phyloP scores from a whole-genome alignment of 2,329 filamentous ascomycete genomes.

The Didymella arachidicola region DNA sequence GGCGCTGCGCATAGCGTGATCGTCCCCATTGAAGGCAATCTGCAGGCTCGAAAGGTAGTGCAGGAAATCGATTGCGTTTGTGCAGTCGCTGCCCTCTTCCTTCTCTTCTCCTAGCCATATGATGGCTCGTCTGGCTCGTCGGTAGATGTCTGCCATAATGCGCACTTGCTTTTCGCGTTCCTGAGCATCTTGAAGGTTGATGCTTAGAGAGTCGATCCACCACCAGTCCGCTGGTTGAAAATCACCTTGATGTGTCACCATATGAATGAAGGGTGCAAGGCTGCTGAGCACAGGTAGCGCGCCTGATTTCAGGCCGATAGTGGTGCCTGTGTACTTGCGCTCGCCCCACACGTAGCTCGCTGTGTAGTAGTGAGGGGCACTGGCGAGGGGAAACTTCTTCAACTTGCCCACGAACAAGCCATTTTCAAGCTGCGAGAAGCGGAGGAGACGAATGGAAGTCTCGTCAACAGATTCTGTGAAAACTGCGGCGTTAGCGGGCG shows the following conservation, averaged over 20 bases:
- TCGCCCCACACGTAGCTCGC: slow-evolving; percentile 43
- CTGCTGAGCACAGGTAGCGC: slow-evolving; percentile 31
- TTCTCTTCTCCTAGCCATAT: slow-evolving; percentile 51
- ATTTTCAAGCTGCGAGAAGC: slow-evolving; percentile 24
- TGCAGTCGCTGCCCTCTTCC: slow-evolving; percentile 49
- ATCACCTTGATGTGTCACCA: slow-evolving; percentile 33
- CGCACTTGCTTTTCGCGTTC: slow-evolving; percentile 42
- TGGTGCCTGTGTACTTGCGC: slow-evolving; percentile 20
- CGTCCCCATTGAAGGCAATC: slow-evolving; percentile 28
- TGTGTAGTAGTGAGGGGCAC: slow-evolving; percentile 39
- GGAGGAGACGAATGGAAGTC: slow-evolving; percentile 36
- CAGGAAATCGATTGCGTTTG: slow-evolving; percentile 36
- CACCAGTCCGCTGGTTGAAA: slow-evolving; percentile 38
- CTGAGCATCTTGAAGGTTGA: slow-evolving; percentile 36
- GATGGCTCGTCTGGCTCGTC: slow-evolving; percentile 28
- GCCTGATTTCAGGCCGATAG: slow-evolving; percentile 24
- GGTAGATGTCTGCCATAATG: slow-evolving; percentile 47
- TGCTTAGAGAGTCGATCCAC: slow-evolving; percentile 46
- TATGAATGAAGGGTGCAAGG: slow-evolving; percentile 34
- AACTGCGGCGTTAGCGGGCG: slow-evolving; percentile 3
- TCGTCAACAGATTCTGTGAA: slow-evolving; percentile 24
- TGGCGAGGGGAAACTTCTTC: slow-evolving; percentile 32
- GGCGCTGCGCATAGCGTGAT: slow-evolving; percentile 27
- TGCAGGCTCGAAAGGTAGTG: slow-evolving; percentile 32
- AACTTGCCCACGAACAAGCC: slow-evolving; percentile 29